Conservation (phyloP, 306 rosid genomes). For the Sphenostylis stenocarpa region DNA sequence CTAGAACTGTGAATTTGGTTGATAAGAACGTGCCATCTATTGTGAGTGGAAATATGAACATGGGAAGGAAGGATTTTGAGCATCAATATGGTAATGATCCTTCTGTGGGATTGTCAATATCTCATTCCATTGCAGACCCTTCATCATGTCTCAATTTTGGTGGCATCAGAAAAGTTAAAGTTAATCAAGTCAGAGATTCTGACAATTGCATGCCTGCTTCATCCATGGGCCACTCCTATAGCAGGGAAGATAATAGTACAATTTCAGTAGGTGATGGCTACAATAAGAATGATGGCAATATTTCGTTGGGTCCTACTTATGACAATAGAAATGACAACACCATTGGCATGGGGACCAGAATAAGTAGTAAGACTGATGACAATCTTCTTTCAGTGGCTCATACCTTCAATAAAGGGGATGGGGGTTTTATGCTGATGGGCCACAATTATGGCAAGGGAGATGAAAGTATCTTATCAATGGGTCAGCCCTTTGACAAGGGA, state of each 20-base stretch:
- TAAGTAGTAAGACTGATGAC: slow-evolving; percentile 53
- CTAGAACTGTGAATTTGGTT: slow-evolving; percentile 53
- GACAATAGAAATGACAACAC: slow-evolving; percentile 45
- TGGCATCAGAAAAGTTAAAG: slow-evolving; percentile 88
- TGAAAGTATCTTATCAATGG: slow-evolving; percentile 55
- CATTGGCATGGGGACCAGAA: slow-evolving; percentile 52
- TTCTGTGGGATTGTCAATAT: slow-evolving; percentile 68
- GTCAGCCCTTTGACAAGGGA: slow-evolving; percentile 66
- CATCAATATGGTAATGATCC: slow-evolving; percentile 61
- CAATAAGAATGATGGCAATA: slow-evolving; percentile 54
- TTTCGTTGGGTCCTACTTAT: slow-evolving; percentile 60
- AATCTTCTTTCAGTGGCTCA: slow-evolving; percentile 66
- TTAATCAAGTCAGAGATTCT: slow-evolving; percentile 89
- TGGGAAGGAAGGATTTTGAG: slow-evolving; percentile 68
- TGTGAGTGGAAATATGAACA: slow-evolving; percentile 60
- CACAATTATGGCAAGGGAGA: slow-evolving; percentile 71
- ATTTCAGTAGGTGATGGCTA: slow-evolving; percentile 51
- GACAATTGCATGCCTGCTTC: slow-evolving; percentile 53
- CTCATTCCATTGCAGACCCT: slow-evolving; percentile 63
- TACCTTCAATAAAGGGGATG: slow-evolving; percentile 65
- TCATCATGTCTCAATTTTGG: slow-evolving; percentile 72
- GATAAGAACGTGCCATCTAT: slow-evolving; percentile 63
- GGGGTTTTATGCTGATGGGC: slow-evolving; percentile 63
- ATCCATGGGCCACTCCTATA: slow-evolving; percentile 58
- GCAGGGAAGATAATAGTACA: slow-evolving; percentile 50